Evolutionary conservation across 2,329 filamentous ascomycete genomes (phyloP), one percentile per base, ranked within the genome.

Genomic region (Balansia obtecta): DNA sequence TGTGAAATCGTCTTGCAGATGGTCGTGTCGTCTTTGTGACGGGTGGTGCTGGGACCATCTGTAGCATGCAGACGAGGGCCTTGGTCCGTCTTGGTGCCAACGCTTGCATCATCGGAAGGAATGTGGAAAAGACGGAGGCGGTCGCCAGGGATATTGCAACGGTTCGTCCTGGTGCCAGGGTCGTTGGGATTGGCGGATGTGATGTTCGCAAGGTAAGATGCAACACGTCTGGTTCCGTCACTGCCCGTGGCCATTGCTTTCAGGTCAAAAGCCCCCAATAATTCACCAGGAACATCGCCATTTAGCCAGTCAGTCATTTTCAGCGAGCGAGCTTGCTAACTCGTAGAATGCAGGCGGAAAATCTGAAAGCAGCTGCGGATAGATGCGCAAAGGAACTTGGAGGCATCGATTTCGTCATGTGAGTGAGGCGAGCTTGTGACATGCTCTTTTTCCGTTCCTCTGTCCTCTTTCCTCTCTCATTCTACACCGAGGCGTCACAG

Each of bases 11-110:
- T 47, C 15, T 13, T 40, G 41, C 60, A 94, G 88, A 84, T 55
- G 82, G 84, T 64, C 91, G 93, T 61, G 90, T 97, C 43, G 80
- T 91, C 58, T 95, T 97, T 69, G 94, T 94, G 62, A 98, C 93
- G 3, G 93, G 93, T 52, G 93, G 93, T 48, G 89, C 89, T 5
- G 91, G 93, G 50, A 85, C 86, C 27, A 97, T 98, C 62, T 96
- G 93, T 72, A 93, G 86, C 60, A 89, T 87, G 50, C 93, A 97
- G 71, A 93, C 95, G 33, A 80, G 89, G 56, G 93, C 93, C 4
- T 74, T 98, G 53, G 89, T 98, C 22, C 79, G 90, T 55, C 81
- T 98, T 8, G 93, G 93, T 49, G 91, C 89, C 43, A 85, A 97
- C 60, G 93, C 93, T 46, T 95, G 87, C 68, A 97, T 98, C 62